phyloP scores from a whole-genome alignment of 2,329 filamentous ascomycete species.

The Colletotrichum destructivum region DNA sequence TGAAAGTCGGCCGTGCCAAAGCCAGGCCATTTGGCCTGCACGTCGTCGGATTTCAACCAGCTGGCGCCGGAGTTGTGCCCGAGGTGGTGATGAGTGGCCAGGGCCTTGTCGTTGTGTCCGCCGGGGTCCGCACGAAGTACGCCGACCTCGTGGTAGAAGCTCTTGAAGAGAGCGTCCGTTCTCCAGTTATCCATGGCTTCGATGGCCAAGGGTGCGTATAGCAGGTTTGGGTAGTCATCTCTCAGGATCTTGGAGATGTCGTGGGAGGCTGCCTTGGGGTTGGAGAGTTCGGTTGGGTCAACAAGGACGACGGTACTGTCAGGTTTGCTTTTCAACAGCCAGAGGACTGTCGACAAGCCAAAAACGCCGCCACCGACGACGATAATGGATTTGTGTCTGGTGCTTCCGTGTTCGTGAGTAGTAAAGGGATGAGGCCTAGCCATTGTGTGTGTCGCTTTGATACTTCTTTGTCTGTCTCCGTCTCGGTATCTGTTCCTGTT shows the following conservation, averaged over 20 bases:
- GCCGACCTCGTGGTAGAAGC: constrained; percentile 71
- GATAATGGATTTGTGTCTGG: constrained; percentile 47
- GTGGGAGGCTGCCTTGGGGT: constrained; percentile 62
- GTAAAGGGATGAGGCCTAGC: constrained; percentile 23
- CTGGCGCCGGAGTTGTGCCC: constrained; percentile 58
- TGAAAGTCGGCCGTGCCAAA: constrained; percentile 72
- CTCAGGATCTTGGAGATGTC: constrained; percentile 62
- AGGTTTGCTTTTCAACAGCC: constrained; percentile 48
- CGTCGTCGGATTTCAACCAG: constrained; percentile 64
- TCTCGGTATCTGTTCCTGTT: no score
- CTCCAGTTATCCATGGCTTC: constrained; percentile 59
- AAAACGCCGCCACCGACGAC: constrained; percentile 62
- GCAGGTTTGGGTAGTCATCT: constrained; percentile 58
- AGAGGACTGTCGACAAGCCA: constrained; percentile 59
- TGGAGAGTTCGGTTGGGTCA: constrained; percentile 54
- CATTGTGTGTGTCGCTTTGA: constrained; percentile 17
- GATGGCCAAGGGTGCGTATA: constrained; percentile 58
- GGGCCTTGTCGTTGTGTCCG: constrained; percentile 61
- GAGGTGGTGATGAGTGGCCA: constrained; percentile 54
- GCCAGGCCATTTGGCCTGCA: constrained; percentile 67
- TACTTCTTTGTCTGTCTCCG: no score
- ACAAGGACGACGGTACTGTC: constrained; percentile 53
- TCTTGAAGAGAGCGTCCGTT: constrained; percentile 64
- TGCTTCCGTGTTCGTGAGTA: background rate
- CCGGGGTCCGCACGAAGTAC: constrained; percentile 62